phyloP scores from a whole-genome alignment of 176 grass and related monocot genomes.

The sorghum (Sorghum bicolor) region Sorghum_bicolor_NCBIv3 NC_012877.2:60000501-60001000 shows the following conservation, averaged over 20 bases:
- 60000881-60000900: no score
- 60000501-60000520: neutral
- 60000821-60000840: constrained; percentile 30
- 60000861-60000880: no score
- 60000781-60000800: neutral
- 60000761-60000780: constrained; percentile 25
- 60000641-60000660: neutral
- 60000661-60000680: neutral
- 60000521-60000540: neutral
- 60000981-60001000: no score
- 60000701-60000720: neutral
- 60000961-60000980: no score
- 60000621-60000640: constrained; percentile 25
- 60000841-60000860: constrained; percentile 38
- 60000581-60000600: neutral
- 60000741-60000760: neutral
- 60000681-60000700: neutral
- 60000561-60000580: neutral
- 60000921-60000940: no score
- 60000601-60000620: neutral
- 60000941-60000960: no score
- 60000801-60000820: constrained; percentile 1
- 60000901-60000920: no score
- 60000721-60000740: neutral
- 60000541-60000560: neutral